Percentiles rank a stretch among this genome's conserved stretches.
Conservation (phyloP, 768 basidiomycete species). For the Tricholoma furcatifolium region DNA sequence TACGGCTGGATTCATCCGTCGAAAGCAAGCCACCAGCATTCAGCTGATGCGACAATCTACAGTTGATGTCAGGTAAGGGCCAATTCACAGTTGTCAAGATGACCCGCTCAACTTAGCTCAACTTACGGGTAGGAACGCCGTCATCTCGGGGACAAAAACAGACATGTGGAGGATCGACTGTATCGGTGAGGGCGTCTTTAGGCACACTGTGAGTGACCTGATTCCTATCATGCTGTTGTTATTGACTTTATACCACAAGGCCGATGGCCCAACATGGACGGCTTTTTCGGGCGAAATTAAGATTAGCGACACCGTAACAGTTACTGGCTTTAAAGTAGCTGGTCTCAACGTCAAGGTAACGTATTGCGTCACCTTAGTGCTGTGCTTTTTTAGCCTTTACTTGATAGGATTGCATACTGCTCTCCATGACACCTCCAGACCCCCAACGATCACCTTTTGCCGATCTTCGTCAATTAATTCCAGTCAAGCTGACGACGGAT, state of each 20-base stretch:
- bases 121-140: constrained; percentile 37
- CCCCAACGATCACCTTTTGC: constrained; percentile 51
- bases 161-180: constrained; percentile 69
- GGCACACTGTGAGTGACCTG: constrained; percentile 43
- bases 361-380: constrained; percentile 6
- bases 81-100: neutral
- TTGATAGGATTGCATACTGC: constrained; percentile 61
- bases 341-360: constrained; percentile 63
- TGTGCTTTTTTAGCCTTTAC: neutral
- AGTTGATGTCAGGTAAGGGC: constrained; percentile 58
- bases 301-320: constrained; percentile 45
- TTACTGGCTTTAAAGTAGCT: constrained; percentile 64
- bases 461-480: constrained; percentile 62
- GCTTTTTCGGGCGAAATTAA: constrained; percentile 62
- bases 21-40: constrained; percentile 46
- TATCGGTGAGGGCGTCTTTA: constrained; percentile 65
- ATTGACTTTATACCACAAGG: constrained; percentile 33
- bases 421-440: constrained; percentile 61
- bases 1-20: constrained; percentile 28
- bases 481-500: constrained; percentile 65
- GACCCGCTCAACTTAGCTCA: neutral
- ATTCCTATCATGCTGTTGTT: neutral
- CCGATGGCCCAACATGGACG: constrained; percentile 61
- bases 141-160: constrained; percentile 53
- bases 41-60: constrained; percentile 66